Evolutionary conservation across 176 grass and related monocot species (phyloP), one percentile per base, ranked within the genome.

Genomic region (Oryza punctata): DNA sequence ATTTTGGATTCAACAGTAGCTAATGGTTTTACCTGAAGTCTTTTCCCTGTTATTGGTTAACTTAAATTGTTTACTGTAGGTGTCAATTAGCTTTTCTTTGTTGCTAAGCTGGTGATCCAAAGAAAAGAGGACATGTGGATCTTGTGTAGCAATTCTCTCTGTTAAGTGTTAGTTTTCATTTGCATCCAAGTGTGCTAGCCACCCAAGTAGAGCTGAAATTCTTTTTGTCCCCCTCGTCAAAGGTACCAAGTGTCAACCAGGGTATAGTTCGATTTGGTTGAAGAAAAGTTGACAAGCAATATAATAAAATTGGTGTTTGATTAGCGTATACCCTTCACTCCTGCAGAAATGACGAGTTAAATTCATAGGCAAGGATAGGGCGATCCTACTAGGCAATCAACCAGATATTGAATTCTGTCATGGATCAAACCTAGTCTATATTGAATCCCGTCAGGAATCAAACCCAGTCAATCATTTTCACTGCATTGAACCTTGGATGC

Each of bases 171-270:
- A 16, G 38, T 81, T 65, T 81, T 72, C 68, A 73, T 23, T 65
- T 73, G 4, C 52, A 1, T 6, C 73, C 12, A 59, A 81, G 70
- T 85, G 81, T 7, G 4, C 44, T 61, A 47, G 25, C 75, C 69
- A 84, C 76, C 50, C 8, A 23, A 45, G 29, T 80, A n/a, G 47
- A 73, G 21, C 46, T 29, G 10, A 77, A 73, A 60, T 84, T 89
- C 26, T 76, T 85, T 80, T 85, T 75, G 1, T 30, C 69, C 64
- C 47, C 29, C 52, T 81, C 4, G 1, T 71, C 13, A 21, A 13
- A 13, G 21, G 33, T 11, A 26, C 14, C 52, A 71, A 72, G 64
- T 85, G 63, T 70, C 70, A 71, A 82, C 41, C 44, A 35, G n/a
- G 24, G 29, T 15, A 88, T 18, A 65, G 16, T 82, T 82, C 7